A percentile compares a stretch with the other conserved stretches of the same genome.
These are phyloP conservation scores for Microdochium paspali DNA, from an alignment of 2,329 filamentous ascomycete species.

Conservation along the genomic window DNA sequence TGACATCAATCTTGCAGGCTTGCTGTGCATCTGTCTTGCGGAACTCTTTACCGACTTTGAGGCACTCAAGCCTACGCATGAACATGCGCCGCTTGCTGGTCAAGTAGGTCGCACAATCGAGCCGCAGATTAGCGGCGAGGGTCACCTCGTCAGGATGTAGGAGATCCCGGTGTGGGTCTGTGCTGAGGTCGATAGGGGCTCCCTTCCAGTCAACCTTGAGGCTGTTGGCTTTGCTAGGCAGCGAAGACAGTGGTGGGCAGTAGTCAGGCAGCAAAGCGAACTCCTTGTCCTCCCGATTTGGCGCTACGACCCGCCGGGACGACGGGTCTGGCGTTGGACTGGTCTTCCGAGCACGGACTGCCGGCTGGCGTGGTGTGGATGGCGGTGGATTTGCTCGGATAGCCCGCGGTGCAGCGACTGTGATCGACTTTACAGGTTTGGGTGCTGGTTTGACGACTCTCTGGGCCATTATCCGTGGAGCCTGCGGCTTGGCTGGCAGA, in stretches of 20 bases:
- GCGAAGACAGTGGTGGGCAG: constrained; percentile 58
- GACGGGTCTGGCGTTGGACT: constrained; percentile 40
- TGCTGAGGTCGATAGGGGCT: constrained; percentile 63
- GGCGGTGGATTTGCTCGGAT: constrained; percentile 19
- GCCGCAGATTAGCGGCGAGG: constrained; percentile 68
- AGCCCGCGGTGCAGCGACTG: constrained; percentile 17
- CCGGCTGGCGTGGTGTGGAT: constrained; percentile 16
- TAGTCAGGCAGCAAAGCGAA: constrained; percentile 63
- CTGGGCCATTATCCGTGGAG: constrained; percentile 18
- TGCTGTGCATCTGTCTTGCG: constrained; percentile 93
- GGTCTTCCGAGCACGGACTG: constrained; percentile 18
- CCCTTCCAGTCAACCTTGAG: constrained; percentile 87
- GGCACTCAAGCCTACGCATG: constrained; percentile 59
- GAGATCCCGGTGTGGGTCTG: constrained; percentile 58
- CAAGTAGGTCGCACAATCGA: constrained; percentile 82
- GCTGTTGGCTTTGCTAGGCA: constrained; percentile 57
- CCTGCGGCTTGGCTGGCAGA: constrained; percentile 30
- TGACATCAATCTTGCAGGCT: constrained; percentile 96
- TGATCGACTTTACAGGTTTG: constrained; percentile 2
- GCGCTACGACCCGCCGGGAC: constrained; percentile 41
- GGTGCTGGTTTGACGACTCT: constrained; percentile 18
- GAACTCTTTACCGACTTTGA: constrained; percentile 68
- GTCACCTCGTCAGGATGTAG: constrained; percentile 71
- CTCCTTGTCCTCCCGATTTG: constrained; percentile 74
- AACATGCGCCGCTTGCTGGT: constrained; percentile 93